A percentile compares a stretch with the other conserved stretches of the same genome.
Conservation (phyloP, 768 basidiomycete genomes). For the Psilocybe azurescens region DNA sequence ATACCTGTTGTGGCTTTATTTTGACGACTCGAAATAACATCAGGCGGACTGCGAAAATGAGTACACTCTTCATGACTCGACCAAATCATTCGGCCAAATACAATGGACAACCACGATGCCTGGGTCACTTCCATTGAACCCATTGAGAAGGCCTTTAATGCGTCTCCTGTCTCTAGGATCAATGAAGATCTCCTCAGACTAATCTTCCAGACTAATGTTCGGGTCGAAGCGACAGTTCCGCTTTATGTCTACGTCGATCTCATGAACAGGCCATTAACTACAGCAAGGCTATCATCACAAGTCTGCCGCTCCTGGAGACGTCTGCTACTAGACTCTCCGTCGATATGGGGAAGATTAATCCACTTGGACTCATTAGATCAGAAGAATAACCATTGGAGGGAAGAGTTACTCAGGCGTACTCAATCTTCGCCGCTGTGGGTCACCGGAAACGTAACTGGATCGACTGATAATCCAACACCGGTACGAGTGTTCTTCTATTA, state of each 20-base stretch:
- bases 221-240: background rate
- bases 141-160: background rate
- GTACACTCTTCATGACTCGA: too few relatives aligned
- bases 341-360: slow-evolving; percentile 5
- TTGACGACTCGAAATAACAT: too few relatives aligned
- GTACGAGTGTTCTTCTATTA: background rate
- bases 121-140: too few relatives aligned
- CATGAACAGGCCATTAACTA: background rate
- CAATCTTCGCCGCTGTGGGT: background rate
- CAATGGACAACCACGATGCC: too few relatives aligned
- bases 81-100: too few relatives aligned
- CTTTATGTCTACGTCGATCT: background rate
- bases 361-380: background rate
- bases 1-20: too few relatives aligned
- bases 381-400: background rate
- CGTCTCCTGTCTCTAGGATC: background rate
- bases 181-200: background rate
- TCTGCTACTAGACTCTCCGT: background rate
- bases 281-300: background rate
- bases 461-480: background rate
- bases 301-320: slow-evolving; percentile 7
- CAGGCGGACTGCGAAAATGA: too few relatives aligned
- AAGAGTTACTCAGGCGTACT: slow-evolving; percentile 2
- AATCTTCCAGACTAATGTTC: background rate
- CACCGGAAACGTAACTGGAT: background rate